A percentile compares a stretch with the other conserved stretches of the same genome.
Conservation (phyloP, 106 monocot species). For the Narthecium ossifragum region DNA sequence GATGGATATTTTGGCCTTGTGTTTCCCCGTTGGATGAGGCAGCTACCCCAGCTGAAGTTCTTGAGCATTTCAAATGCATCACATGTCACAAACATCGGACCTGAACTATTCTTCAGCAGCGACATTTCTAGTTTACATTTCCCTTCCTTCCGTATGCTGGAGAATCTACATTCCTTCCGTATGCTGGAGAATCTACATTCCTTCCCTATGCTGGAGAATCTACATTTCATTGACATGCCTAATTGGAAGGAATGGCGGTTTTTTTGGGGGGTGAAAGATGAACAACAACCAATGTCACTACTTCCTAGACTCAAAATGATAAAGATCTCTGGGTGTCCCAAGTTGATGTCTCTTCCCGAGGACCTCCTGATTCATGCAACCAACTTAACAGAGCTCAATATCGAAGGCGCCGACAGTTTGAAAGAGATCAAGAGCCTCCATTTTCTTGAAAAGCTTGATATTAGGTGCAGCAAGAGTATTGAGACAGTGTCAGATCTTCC, state of each 20-base stretch:
- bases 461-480: background rate
- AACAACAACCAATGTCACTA: background rate
- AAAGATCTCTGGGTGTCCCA: background rate
- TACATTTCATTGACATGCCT: background rate
- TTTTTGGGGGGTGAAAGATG: too few species aligned
- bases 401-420: background rate
- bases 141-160: background rate
- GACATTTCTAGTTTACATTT: too few species aligned
- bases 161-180: background rate
- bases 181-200: background rate
- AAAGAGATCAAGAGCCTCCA: conserved; percentile 5
- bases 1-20: conserved; percentile 9
- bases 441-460: background rate
- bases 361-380: background rate
- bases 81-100: conserved; percentile 10
- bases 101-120: conserved; percentile 15
- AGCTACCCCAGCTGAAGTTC: conserved; percentile 10
- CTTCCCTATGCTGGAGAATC: background rate
- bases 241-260: background rate
- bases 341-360: conserved; percentile 4
- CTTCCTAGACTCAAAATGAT: background rate
- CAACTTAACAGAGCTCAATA: background rate
- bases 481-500: conserved; percentile 17
- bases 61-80: background rate
- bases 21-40: conserved; percentile 15